Evolutionary conservation across 176 grass and related monocot genomes (phyloP).

Genomic region (Paspalum notatum): DNA sequence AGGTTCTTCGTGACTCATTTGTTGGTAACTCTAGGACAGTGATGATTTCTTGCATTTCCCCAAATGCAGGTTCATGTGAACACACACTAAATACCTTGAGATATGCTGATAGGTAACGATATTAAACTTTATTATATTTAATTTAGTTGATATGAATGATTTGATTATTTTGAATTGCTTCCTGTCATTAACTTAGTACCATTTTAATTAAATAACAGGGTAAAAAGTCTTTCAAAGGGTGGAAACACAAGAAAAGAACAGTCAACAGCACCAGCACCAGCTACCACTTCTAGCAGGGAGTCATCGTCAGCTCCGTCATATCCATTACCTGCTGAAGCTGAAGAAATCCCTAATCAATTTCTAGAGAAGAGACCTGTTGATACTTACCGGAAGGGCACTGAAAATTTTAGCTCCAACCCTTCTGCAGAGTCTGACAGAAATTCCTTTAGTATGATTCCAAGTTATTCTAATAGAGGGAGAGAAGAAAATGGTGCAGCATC

Average conservation of each 20-base stretch:
- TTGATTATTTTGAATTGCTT: conserved; percentile 24
- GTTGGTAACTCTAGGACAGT: conserved; percentile 96
- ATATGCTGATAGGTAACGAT: conserved; percentile 91
- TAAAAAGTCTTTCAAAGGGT: conserved; percentile 98
- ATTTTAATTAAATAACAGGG: conserved; percentile 63
- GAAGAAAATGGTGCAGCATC: conserved; percentile 65
- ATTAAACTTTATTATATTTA: neutral
- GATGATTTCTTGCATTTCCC: conserved; percentile 99
- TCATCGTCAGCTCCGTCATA: conserved; percentile 51
- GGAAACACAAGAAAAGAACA: conserved; percentile 88
- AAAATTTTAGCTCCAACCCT: conserved; percentile 63
- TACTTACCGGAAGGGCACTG: conserved; percentile 53
- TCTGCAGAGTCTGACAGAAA: conserved; percentile 70
- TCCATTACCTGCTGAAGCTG: conserved; percentile 56
- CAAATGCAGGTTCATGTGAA: conserved; percentile 97
- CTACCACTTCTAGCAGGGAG: conserved; percentile 63
- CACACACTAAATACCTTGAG: conserved; percentile 97
- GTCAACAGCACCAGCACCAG: conserved; percentile 39
- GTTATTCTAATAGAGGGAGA: conserved; percentile 65
- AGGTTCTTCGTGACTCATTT: conserved; percentile 98
- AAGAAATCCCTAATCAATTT: conserved; percentile 56
- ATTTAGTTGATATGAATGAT: conserved; percentile 1
- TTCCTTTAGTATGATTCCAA: conserved; percentile 70
- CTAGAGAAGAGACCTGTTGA: conserved; percentile 76
- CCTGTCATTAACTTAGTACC: conserved; percentile 10